Base-by-base conservation (phyloP, 2,329 filamentous ascomycete genomes). In the Colletotrichum shisoi region DNA sequence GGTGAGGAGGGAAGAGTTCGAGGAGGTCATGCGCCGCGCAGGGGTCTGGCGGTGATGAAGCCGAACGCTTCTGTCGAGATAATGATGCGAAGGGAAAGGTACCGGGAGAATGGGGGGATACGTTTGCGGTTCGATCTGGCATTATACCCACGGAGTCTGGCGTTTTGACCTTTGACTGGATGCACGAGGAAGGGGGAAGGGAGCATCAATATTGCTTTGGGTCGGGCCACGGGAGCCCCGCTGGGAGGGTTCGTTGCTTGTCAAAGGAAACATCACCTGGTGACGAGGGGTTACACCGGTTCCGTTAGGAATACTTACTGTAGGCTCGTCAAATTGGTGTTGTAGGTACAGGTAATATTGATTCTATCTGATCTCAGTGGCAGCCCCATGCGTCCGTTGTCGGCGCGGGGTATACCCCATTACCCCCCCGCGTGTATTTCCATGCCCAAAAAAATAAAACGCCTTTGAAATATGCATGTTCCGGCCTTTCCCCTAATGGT, bases 21-120 rank as follows among this genome's bases (percentile, higher is more conserved):
- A 93, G 78, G 87, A 87, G 62, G 91, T 97, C 5, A 94, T 97
- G 93, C 86, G 84, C 71, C 84, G 91, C 72, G 94, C 93, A 6
- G 93, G 93, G 1, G 89, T 94, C 44, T 94, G 94, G 85, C 88
- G 87, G 76, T 90, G 83, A 89, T 15, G 57, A 27, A 5, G 2
- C 1, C 15, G n/a, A 45, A 45, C 15, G 1, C 9, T 21, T 34
- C 7, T 9, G 31, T 34, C 7, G 31, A 34, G 11, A 12, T 7
- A 42, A 24, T 13, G 42, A n/a, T 21, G 24, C 13, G 27, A n/a
- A n/a, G 9, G 15, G 13, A 31, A 17, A 19, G 27, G 7, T 5
- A 12, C 3, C 8, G 21, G 2, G n/a, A n/a, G 13, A 3, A 9
- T n/a, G 9, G 5, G 12, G 17, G 51, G 51, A 24, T 3, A n/a